Percentiles rank a stretch among this genome's conserved stretches.
Conservation (phyloP, 2,329 filamentous ascomycete genomes). For the Nakataea oryzae region DNA sequence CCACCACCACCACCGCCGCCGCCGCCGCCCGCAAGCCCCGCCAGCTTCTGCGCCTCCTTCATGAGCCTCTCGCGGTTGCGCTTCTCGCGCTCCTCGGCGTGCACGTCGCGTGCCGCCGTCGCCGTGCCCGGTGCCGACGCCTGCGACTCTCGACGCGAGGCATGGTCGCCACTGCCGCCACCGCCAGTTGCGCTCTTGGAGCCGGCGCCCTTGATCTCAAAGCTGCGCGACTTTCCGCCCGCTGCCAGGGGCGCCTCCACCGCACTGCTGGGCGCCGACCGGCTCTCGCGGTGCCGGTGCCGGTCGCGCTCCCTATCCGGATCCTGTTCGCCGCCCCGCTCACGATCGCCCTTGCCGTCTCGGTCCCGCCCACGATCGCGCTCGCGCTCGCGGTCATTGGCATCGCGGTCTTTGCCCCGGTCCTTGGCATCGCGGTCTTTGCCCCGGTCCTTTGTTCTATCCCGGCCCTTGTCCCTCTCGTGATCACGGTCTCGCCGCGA, state of each 20-base stretch:
- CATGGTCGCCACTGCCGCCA: background rate
- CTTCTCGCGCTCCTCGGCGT: constrained; percentile 59
- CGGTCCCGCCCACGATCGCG: constrained; percentile 14
- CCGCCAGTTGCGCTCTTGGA: constrained; percentile 8
- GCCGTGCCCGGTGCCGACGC: constrained; percentile 15
- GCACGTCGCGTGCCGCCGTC: constrained; percentile 37
- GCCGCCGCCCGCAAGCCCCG: constrained; percentile 41
- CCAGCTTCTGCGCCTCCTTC: constrained; percentile 49
- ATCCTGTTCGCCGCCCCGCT: background rate
- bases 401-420: constrained; percentile 24
- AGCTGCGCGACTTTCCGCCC: constrained; percentile 6
- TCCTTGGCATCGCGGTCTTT: constrained; percentile 21
- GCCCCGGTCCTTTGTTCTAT: constrained; percentile 24
- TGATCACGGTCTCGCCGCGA: constrained; percentile 36
- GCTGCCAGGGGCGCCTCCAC: background rate
- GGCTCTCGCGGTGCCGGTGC: background rate
- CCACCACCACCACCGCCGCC: no score
- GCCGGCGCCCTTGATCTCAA: constrained; percentile 26
- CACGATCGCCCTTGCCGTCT: constrained; percentile 12
- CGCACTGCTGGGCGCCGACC: background rate
- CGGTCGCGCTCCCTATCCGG: constrained; percentile 19
- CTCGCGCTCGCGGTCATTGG: constrained; percentile 8
- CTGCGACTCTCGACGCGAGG: constrained; percentile 19
- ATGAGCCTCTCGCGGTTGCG: constrained; percentile 55
- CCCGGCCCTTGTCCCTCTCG: constrained; percentile 13